phyloP scores from a whole-genome alignment of 768 basidiomycete species.

The Trametes cubensis region DNA sequence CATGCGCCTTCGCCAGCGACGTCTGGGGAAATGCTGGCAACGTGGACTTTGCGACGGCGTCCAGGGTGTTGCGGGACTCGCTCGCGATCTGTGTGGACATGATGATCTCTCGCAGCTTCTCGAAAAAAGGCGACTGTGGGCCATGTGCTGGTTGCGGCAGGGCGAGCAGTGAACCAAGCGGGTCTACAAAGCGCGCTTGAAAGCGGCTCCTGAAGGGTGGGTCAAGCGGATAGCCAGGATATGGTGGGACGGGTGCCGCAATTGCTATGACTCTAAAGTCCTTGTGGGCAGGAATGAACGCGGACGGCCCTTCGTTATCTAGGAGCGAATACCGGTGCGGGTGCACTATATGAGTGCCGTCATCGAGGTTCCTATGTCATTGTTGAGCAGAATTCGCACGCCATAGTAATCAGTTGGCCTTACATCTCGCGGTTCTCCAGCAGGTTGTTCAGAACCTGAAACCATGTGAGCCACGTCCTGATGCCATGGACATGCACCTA shows the following conservation, averaged over 20 bases:
- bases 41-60: constrained; percentile 53
- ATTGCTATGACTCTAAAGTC: constrained; percentile 72
- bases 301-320: constrained; percentile 31
- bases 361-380: constrained; percentile 59
- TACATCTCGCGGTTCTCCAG: constrained; percentile 75
- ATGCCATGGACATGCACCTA: constrained; percentile 34
- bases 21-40: constrained; percentile 70
- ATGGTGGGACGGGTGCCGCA: constrained; percentile 69
- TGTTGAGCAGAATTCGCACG: too few species aligned
- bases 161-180: constrained; percentile 53
- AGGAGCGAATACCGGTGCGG: constrained; percentile 59
- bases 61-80: constrained; percentile 57
- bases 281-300: constrained; percentile 66
- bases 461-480: not conserved
- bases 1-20: constrained; percentile 52
- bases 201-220: constrained; percentile 72
- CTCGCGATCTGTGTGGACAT: constrained; percentile 64
- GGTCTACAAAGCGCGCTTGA: constrained; percentile 69
- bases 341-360: constrained; percentile 71
- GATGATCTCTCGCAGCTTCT: constrained; percentile 57
- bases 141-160: constrained; percentile 32
- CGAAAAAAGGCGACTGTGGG: constrained; percentile 35
- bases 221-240: constrained; percentile 64
- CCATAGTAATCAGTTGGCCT: constrained; percentile 6
- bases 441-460: constrained; percentile 59